These are phyloP conservation scores for Pythium diclinum DNA, from an alignment of 352 stramenopile species.

Conservation along the genomic window DNA sequence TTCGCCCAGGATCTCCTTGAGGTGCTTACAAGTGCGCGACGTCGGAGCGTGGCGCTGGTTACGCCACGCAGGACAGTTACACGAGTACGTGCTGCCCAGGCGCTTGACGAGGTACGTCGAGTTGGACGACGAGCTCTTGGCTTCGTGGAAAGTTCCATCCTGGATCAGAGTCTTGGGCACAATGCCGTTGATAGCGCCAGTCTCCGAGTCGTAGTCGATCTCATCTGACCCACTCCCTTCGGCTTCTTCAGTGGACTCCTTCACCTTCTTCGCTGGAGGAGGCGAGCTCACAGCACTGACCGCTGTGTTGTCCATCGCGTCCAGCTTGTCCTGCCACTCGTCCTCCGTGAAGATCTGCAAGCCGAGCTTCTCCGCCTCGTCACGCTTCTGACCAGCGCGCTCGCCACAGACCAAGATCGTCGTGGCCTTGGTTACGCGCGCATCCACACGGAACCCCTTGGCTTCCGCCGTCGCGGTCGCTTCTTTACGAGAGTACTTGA, in stretches of 20 bases:
- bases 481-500: constrained; percentile 32
- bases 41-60: constrained; percentile 51
- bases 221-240: not conserved
- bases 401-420: constrained; percentile 36
- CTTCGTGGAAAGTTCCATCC: constrained; percentile 42
- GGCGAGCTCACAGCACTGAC: constrained; percentile 9
- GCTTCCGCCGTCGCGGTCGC: constrained; percentile 26
- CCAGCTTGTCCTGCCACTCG: constrained; percentile 34
- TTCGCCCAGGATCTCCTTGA: constrained; percentile 51
- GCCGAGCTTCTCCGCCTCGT: constrained; percentile 31
- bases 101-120: constrained; percentile 60
- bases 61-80: constrained; percentile 63
- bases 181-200: constrained; percentile 41
- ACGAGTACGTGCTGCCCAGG: constrained; percentile 49
- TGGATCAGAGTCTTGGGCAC: constrained; percentile 34
- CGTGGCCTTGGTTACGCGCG: constrained; percentile 31
- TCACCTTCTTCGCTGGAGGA: constrained; percentile 12
- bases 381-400: constrained; percentile 30
- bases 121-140: constrained; percentile 47
- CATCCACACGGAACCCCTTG: constrained; percentile 30
- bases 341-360: constrained; percentile 31
- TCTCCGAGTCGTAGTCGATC: constrained; percentile 41
- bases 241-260: no score
- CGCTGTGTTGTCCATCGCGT: not conserved
- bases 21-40: constrained; percentile 59